A percentile compares a stretch with the other conserved stretches of the same genome.
Conservation (phyloP, 2,329 filamentous ascomycete genomes). For the Botrytis galanthina region DNA sequence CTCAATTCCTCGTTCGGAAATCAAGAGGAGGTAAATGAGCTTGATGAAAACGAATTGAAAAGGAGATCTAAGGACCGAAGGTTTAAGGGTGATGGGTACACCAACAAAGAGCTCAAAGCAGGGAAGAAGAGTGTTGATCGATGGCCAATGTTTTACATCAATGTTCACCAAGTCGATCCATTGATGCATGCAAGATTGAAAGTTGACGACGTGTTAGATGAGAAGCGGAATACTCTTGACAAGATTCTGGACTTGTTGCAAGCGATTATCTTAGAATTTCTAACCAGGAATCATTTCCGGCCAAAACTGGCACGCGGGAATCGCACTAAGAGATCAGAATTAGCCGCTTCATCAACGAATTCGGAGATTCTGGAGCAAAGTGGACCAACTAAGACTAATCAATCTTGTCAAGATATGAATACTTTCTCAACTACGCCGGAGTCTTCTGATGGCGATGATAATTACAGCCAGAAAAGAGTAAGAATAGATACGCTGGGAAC, state of each 20-base stretch:
- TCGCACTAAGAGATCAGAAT: not conserved
- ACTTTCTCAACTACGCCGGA: not conserved
- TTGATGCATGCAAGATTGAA: slow-evolving; percentile 23
- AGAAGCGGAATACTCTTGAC: slow-evolving; percentile 42
- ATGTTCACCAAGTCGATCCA: slow-evolving; percentile 48
- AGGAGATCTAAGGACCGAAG: slow-evolving; percentile 41
- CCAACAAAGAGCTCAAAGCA: slow-evolving; percentile 50
- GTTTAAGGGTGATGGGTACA: slow-evolving; percentile 49
- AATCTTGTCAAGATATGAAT: not conserved
- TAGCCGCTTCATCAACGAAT: not conserved
- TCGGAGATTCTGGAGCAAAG: not conserved
- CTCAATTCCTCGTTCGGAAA: slow-evolving; percentile 72
- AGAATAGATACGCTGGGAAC: slow-evolving; percentile 25
- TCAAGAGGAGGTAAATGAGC: slow-evolving; percentile 46
- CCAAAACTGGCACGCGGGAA: slow-evolving; percentile 24
- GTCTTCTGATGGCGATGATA: not conserved
- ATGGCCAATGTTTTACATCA: slow-evolving; percentile 89
- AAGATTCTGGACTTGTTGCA: slow-evolving; percentile 65
- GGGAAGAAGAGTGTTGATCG: slow-evolving; percentile 67
- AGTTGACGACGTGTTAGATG: slow-evolving; percentile 46
- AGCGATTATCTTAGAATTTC: slow-evolving; percentile 69
- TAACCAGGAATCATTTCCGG: slow-evolving; percentile 66
- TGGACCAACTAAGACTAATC: not conserved
- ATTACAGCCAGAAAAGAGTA: not conserved
- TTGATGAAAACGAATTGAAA: slow-evolving; percentile 41